Evolutionary conservation across 441 rosid species (phyloP).

Genomic region (Mallotus repandus): DNA sequence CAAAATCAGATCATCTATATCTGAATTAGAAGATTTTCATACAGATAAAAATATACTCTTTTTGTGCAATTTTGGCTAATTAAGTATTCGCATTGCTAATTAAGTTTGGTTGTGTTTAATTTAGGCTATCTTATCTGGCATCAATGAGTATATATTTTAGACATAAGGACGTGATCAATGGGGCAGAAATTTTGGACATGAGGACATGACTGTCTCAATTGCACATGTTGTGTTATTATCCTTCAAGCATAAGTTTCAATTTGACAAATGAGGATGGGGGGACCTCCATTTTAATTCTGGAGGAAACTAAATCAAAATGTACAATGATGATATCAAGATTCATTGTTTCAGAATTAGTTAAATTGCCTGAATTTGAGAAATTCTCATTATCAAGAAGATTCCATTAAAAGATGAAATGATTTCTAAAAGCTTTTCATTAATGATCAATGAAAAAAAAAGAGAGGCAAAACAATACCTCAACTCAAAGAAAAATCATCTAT

Average conservation of each 20-base stretch:
- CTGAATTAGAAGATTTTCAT: not conserved
- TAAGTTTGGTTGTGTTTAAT: not conserved
- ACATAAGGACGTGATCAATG: no score
- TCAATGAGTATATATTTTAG: not conserved
- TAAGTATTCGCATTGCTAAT: not conserved
- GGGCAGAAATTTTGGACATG: conserved; percentile 1
- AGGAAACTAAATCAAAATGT: not conserved
- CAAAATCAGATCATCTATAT: not conserved
- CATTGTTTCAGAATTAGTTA: no score
- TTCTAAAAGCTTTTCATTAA: no score
- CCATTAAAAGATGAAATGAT: no score
- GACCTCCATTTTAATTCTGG: not conserved
- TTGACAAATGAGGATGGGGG: not conserved
- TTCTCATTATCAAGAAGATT: no score
- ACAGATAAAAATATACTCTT: no score
- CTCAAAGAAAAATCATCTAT: no score
- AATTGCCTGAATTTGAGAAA: no score
- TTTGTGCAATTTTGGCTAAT: no score
- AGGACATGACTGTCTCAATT: not conserved
- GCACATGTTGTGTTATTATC: conserved; percentile 12
- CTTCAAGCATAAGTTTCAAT: not conserved
- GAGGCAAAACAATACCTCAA: no score
- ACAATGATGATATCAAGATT: not conserved
- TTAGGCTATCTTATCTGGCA: conserved; percentile 15
- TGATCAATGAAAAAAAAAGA: no score